Evolutionary conservation across 164 flowering plant genomes (phyloP).

Genomic region (Aristolochia californica): DNA sequence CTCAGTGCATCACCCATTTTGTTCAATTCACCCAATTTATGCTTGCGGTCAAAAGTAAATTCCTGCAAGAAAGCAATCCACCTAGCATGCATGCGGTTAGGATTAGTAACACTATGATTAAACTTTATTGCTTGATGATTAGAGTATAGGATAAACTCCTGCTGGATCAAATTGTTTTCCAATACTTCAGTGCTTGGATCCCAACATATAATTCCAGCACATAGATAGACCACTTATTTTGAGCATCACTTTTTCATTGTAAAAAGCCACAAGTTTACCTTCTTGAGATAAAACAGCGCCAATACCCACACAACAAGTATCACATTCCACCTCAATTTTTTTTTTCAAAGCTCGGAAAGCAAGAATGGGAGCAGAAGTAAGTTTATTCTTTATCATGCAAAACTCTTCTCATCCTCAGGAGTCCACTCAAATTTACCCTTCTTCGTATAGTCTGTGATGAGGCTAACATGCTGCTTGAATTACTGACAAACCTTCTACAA

Average conservation of each 20-base stretch:
- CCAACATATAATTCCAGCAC: neutral
- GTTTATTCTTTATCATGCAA: too few relatives aligned
- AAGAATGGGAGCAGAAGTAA: too few relatives aligned
- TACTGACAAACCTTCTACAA: too few relatives aligned
- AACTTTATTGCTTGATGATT: neutral
- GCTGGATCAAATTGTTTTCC: constrained; percentile 1
- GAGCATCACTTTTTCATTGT: neutral
- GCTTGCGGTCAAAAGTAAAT: neutral
- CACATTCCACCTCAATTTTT: too few relatives aligned
- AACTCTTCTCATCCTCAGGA: too few relatives aligned
- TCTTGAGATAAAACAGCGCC: neutral
- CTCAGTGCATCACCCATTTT: neutral
- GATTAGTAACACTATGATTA: neutral
- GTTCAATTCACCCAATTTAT: neutral
- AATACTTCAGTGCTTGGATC: neutral
- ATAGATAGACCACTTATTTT: neutral
- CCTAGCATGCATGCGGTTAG: neutral
- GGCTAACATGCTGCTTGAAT: too few relatives aligned
- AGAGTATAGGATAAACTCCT: neutral
- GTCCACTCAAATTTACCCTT: too few relatives aligned
- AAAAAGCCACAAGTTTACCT: neutral
- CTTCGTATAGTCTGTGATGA: too few relatives aligned
- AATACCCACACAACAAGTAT: neutral
- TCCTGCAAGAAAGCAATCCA: neutral
- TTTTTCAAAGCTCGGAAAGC: too few relatives aligned